Evolutionary conservation across 345 rosid genomes (phyloP), one percentile per base, ranked within the genome.

Genomic region (Syzygium aqueum): DNA sequence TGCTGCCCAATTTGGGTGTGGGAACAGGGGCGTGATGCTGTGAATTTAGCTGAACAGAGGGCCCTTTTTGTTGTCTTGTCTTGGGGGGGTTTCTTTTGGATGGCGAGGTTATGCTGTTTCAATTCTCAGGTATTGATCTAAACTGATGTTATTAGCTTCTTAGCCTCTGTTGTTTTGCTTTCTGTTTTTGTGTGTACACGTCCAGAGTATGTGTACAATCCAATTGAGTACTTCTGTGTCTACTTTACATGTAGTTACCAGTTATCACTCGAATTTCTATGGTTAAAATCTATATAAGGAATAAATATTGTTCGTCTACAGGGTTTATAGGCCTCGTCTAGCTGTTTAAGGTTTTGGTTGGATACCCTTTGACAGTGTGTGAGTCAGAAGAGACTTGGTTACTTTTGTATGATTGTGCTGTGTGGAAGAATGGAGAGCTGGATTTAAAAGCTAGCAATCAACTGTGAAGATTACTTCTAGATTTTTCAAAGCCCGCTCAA

Each of bases 51-150:
- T 67, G 56, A 1, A 49, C 46, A 30, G 27, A 50, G 80, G 80
- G 82, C 49, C 82, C 82, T 73, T 37, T 51, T 85, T 85, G 82
- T n/a, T 56, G 30, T 63, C 25, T 37, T 50, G 15, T 67, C 51
- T 30, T 67, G 7, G 82, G 73, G 46, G 82, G 3, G 22, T 11
- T 67, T 86, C 25, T 6, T 23, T 86, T 28, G 51, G 43, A 86
- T 86, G 87, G 87, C n/a, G 53, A 67, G 12, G 46, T 15, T 86
- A 16, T 86, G 87, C 87, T 86, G 87, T 67, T 86, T 86, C 27
- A 49, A 51, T 28, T 52, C 87, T 67, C 84, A 61, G 87, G 87
- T 86, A 86, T 21, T 37, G 61, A 46, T 85, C 51, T 85, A 2
- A 25, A 16, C 46, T 30, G 85, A 52, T 84, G 5, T 53, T 30